These are phyloP conservation scores for Endothia cerciana DNA, from an alignment of 2,329 filamentous ascomycete genomes.

Conservation along the genomic window DNA sequence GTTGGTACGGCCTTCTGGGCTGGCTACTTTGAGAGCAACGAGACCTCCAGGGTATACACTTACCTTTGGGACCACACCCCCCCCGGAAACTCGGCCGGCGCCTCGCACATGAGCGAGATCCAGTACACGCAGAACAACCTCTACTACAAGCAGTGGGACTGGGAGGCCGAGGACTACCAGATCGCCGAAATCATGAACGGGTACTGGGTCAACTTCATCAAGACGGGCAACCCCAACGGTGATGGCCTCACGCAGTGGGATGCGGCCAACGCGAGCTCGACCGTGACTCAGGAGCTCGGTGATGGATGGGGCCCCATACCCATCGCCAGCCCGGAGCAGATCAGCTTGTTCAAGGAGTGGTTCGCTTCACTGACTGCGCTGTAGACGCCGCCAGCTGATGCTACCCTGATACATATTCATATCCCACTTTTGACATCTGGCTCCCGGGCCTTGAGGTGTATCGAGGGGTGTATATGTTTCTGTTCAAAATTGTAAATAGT, in stretches of 20 bases:
- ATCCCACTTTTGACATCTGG: too few relatives aligned
- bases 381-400: neutral
- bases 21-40: constrained; percentile 11
- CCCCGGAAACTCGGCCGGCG: constrained; percentile 40
- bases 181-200: constrained; percentile 26
- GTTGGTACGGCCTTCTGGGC: constrained; percentile 36
- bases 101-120: constrained; percentile 44
- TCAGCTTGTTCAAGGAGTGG: constrained; percentile 28
- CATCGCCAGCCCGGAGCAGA: constrained; percentile 27
- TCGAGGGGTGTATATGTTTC: neutral
- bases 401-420: too few relatives aligned
- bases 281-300: constrained; percentile 29
- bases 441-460: neutral
- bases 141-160: constrained; percentile 31
- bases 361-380: constrained; percentile 23
- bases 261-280: constrained; percentile 19
- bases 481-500: neutral
- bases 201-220: constrained; percentile 27
- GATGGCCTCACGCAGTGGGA: constrained; percentile 27
- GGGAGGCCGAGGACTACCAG: constrained; percentile 20
- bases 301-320: constrained; percentile 29
- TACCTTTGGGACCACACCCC: constrained; percentile 36
- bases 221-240: constrained; percentile 23
- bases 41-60: neutral
- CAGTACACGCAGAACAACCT: constrained; percentile 43